Percentiles rank a stretch among this genome's conserved stretches.
Conservation (phyloP, 805 yeast genomes). For the Kodamaea hsintzibuensis region DNA sequence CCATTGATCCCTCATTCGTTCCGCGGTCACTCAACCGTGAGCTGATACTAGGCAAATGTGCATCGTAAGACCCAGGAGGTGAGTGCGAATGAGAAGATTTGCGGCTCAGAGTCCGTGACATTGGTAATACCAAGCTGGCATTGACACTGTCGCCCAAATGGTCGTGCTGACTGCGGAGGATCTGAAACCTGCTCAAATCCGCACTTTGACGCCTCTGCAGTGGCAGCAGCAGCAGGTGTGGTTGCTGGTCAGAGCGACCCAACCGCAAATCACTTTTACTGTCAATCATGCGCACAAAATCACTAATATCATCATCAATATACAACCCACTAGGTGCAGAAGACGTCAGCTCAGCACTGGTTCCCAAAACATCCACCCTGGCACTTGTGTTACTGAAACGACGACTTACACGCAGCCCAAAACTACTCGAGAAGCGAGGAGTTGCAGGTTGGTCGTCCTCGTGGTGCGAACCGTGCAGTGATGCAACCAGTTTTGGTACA, state of each 20-base stretch:
- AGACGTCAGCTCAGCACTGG: constrained; percentile 36
- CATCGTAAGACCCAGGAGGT: constrained; percentile 29
- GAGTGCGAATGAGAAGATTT: constrained; percentile 37
- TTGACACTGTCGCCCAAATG: constrained; percentile 55
- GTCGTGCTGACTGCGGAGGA: constrained; percentile 53
- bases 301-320: constrained; percentile 61
- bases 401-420: constrained; percentile 63
- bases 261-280: constrained; percentile 53
- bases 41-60: constrained; percentile 33
- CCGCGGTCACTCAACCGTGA: constrained; percentile 29
- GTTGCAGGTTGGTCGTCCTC: constrained; percentile 40
- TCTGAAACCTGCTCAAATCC: constrained; percentile 52
- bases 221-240: background rate
- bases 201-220: constrained; percentile 14
- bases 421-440: constrained; percentile 70
- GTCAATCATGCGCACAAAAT: constrained; percentile 72
- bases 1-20: constrained; percentile 9
- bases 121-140: constrained; percentile 45
- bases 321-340: constrained; percentile 45
- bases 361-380: constrained; percentile 28
- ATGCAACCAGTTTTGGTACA: constrained; percentile 39
- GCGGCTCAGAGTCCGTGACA: constrained; percentile 27
- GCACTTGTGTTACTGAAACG: constrained; percentile 42
- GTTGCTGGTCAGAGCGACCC: background rate
- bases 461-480: constrained; percentile 41